A percentile compares a stretch with the other conserved stretches of the same genome.
Conservation (phyloP, 179 eudicot species). For the Amaranthus tricolor region DNA sequence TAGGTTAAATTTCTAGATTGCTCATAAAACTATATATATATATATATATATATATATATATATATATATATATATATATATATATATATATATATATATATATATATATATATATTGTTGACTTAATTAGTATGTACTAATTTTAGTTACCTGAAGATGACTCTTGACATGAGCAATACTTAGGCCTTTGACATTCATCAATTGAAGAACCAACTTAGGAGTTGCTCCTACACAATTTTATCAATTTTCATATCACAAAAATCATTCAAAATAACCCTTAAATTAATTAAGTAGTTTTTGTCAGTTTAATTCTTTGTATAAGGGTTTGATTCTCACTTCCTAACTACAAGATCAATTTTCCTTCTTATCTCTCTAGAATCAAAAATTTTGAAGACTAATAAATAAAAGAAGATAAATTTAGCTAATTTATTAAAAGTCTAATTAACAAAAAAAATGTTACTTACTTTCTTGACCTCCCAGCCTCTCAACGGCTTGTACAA, state of each 20-base stretch:
- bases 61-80: too few species aligned
- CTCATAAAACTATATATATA: too few species aligned
- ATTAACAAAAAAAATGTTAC: slow-evolving; percentile 15
- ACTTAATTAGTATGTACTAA: background rate
- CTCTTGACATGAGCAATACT: slow-evolving; percentile 98
- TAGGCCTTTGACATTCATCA: slow-evolving; percentile 93
- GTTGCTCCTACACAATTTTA: slow-evolving; percentile 72
- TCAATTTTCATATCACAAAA: slow-evolving; percentile 10
- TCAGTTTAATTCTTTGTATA: too few species aligned
- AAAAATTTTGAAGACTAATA: background rate
- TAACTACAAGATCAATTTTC: too few species aligned
- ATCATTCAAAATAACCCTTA: background rate
- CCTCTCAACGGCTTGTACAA: slow-evolving; percentile 83
- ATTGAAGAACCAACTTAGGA: slow-evolving; percentile 86
- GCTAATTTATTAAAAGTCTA: background rate
- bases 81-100: background rate
- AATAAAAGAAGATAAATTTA: background rate
- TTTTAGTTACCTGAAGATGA: slow-evolving; percentile 77
- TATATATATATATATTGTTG: background rate
- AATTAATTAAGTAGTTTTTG: background rate
- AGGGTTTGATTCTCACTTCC: too few species aligned
- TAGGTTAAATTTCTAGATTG: too few species aligned
- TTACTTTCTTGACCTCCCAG: slow-evolving; percentile 96
- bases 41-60: too few species aligned
- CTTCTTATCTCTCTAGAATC: too few species aligned